phyloP scores from a whole-genome alignment of 1,284 basidiomycete species.

The Apiotrichum gamsii region DNA sequence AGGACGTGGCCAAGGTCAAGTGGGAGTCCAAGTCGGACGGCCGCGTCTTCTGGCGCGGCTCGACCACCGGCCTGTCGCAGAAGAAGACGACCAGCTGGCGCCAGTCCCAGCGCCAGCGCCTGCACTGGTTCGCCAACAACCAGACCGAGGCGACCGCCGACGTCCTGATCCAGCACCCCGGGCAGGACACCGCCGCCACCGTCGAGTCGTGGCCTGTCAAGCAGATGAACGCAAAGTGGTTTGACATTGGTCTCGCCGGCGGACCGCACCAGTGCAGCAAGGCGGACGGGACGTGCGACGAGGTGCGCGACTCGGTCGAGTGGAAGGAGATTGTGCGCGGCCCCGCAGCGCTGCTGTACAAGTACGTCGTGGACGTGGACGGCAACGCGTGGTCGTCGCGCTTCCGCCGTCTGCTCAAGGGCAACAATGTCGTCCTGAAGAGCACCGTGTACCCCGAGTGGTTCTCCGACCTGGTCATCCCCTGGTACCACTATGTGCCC shows the following conservation, averaged over 20 bases:
- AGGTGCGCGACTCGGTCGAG: conserved; percentile 35
- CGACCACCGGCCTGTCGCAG: conserved; percentile 47
- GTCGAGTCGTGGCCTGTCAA: conserved; percentile 17
- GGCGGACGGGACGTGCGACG: conserved; percentile 44
- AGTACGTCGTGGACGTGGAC: conserved; percentile 49
- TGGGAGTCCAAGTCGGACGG: conserved; percentile 44
- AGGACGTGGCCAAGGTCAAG: conserved; percentile 1
- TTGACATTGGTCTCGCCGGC: conserved; percentile 38
- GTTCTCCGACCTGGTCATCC: conserved; percentile 34
- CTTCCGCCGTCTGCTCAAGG: conserved; percentile 39
- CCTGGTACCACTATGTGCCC: conserved; percentile 47
- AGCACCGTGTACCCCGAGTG: conserved; percentile 38
- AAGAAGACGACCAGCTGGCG: conserved; percentile 41
- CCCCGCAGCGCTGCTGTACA: conserved; percentile 33
- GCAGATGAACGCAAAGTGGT: conserved; percentile 28
- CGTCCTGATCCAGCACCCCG: conserved; percentile 18
- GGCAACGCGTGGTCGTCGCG: conserved; percentile 49
- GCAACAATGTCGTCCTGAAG: conserved; percentile 40
- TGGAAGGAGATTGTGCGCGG: conserved; percentile 32
- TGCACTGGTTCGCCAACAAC: conserved; percentile 39
- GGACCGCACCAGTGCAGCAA: conserved; percentile 38
- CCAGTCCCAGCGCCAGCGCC: conserved; percentile 44
- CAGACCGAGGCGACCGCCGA: conserved; percentile 11
- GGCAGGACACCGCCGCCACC: conserved; percentile 6
- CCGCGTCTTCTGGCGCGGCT: conserved; percentile 46